phyloP scores from a whole-genome alignment of 148 eudicot species.

The Heliosperma pusillum region DNA sequence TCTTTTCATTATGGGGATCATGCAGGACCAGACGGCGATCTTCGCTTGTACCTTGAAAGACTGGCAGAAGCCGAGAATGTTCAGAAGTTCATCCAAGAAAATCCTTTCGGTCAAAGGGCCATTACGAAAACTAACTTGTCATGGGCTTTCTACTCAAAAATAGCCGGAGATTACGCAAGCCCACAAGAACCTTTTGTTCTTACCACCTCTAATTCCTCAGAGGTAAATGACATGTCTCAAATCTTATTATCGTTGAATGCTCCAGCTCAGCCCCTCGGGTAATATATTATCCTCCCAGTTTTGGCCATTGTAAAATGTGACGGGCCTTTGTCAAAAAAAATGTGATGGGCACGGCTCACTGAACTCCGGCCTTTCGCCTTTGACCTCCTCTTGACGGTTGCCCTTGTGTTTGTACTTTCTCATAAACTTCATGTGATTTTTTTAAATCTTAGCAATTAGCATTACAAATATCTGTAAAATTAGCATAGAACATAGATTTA shows the following conservation, averaged over 20 bases:
- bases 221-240: slow-evolving; percentile 11
- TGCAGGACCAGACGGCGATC: slow-evolving; percentile 63
- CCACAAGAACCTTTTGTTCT: slow-evolving; percentile 7
- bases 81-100: slow-evolving; percentile 51
- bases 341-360: not conserved
- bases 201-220: slow-evolving; percentile 3
- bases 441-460: not conserved
- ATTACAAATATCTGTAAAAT: slow-evolving; percentile 15
- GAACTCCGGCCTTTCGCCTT: slow-evolving; percentile 10
- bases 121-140: slow-evolving; percentile 40
- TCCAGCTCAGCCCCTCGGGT: not conserved
- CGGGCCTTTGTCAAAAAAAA: too few relatives aligned
- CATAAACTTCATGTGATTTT: slow-evolving; percentile 13
- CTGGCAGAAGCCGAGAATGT: slow-evolving; percentile 52
- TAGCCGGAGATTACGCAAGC: slow-evolving; percentile 22
- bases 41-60: slow-evolving; percentile 58
- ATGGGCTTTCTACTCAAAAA: slow-evolving; percentile 56
- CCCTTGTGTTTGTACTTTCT: slow-evolving; percentile 23
- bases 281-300: not conserved
- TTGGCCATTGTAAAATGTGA: slow-evolving; percentile 1
- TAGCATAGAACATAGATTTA: slow-evolving; percentile 23
- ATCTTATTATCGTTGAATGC: slow-evolving; percentile 4
- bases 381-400: slow-evolving; percentile 1
- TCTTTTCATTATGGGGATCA: not conserved
- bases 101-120: slow-evolving; percentile 69